phyloP scores from a whole-genome alignment of 2,329 filamentous ascomycete genomes.

The Claviceps citrina region DNA sequence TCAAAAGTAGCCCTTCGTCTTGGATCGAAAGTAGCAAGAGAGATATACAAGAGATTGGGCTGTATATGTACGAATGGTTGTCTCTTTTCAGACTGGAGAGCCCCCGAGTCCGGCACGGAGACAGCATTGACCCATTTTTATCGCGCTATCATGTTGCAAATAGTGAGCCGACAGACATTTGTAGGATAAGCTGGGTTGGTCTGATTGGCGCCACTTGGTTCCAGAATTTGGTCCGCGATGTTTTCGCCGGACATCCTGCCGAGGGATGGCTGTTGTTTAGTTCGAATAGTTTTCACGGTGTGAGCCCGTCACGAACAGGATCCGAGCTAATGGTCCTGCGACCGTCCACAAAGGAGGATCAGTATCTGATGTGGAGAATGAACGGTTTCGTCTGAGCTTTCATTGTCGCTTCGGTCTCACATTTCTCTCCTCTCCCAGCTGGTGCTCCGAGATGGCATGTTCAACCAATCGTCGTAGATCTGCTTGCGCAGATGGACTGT shows the following conservation, averaged over 20 bases:
- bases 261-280: constrained; percentile 41
- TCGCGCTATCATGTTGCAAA: constrained; percentile 41
- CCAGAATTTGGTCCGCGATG: constrained; percentile 29
- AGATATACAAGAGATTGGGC: constrained; percentile 46
- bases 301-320: constrained; percentile 25
- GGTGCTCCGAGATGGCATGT: constrained; percentile 59
- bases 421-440: constrained; percentile 46
- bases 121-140: constrained; percentile 52
- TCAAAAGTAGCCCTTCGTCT: constrained; percentile 13
- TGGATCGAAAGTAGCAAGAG: constrained; percentile 24
- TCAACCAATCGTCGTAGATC: constrained; percentile 65
- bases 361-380: constrained; percentile 48
- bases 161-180: constrained; percentile 18
- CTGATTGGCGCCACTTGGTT: constrained; percentile 40
- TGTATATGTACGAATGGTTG: constrained; percentile 59
- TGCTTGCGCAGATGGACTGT: constrained; percentile 63
- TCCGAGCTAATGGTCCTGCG: constrained; percentile 40
- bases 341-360: constrained; percentile 30
- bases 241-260: constrained; percentile 27
- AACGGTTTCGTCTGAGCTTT: constrained; percentile 26
- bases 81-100: constrained; percentile 51
- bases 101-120: constrained; percentile 40
- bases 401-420: constrained; percentile 46
- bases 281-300: constrained; percentile 34
- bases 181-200: constrained; percentile 43